Evolutionary conservation across 2,329 filamentous ascomycete genomes (phyloP).

Genomic region (Pyricularia sp.): DNA sequence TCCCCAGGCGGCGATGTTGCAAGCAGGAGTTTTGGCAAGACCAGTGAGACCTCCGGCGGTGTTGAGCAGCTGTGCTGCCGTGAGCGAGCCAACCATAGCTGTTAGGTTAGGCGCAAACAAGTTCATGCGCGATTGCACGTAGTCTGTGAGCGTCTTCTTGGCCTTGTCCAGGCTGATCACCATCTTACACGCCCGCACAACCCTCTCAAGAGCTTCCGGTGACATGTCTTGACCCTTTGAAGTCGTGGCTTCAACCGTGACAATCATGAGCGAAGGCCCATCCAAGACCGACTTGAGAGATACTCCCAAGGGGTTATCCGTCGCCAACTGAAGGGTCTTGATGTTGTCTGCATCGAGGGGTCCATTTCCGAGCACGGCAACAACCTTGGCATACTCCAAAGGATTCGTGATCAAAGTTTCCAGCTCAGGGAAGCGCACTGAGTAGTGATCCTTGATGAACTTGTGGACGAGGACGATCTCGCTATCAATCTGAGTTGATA

Average conservation of each 20-base stretch:
- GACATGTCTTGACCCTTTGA: constrained; percentile 73
- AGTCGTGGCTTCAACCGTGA: constrained; percentile 88
- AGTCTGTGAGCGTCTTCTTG: constrained; percentile 80
- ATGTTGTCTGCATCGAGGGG: constrained; percentile 76
- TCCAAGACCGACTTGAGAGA: constrained; percentile 76
- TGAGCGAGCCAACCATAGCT: constrained; percentile 80
- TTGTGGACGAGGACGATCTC: constrained; percentile 93
- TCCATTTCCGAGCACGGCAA: constrained; percentile 85
- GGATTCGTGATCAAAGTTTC: constrained; percentile 85
- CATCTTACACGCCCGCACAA: constrained; percentile 76
- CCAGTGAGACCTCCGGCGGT: constrained; percentile 82
- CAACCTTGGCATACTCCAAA: constrained; percentile 90
- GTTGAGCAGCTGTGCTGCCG: constrained; percentile 93
- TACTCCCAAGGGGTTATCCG: constrained; percentile 67
- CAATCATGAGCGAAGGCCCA: constrained; percentile 87
- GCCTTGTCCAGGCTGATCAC: constrained; percentile 79
- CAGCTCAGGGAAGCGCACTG: constrained; percentile 83
- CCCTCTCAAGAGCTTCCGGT: constrained; percentile 62
- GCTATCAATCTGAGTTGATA: constrained; percentile 87
- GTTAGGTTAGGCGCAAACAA: constrained; percentile 93
- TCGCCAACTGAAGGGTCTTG: constrained; percentile 65
- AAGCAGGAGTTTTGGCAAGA: constrained; percentile 84
- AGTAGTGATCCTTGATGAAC: constrained; percentile 93
- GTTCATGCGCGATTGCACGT: constrained; percentile 95
- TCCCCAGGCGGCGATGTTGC: constrained; percentile 84